Base-by-base conservation (phyloP, 805 yeast species). In the Metschnikowia orientalis region DNA sequence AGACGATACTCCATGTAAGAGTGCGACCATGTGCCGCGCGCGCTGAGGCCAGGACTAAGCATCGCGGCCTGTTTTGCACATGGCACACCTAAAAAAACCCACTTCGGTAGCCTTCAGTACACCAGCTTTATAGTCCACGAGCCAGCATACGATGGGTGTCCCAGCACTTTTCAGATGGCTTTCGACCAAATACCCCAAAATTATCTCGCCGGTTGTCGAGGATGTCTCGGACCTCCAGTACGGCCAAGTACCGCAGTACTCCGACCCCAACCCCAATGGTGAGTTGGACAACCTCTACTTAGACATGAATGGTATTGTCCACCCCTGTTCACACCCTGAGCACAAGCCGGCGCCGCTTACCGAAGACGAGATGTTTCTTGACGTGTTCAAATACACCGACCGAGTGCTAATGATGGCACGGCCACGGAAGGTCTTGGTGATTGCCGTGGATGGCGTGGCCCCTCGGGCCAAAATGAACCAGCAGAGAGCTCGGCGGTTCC, bases 281-380 rank as follows among this genome's bases (percentile, higher is more conserved):
- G 99, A 92, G 61, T 63, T 88, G 29, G 97, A 92, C 56, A 92
- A 92, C 54, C 60, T 92, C 31, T 92, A 92, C 54, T 67, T 92
- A 42, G 99, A 92, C 62, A 92, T 92, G 98, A 92, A 92, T 56
- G 98, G 97, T 67, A 92, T 92, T 53, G 98, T 92, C 4, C 99
- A 92, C 66, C 98, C 98, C 1, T 92, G 97, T 68, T 82, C 97
- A 2, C 99, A 92, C 58, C 99, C 99, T 1, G 98, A 90, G 53
- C 84, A 90, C 46, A 81, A 81, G 47, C 95, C 96, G 0, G 81
- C 98, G 0, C 99, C 99, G 8, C 94, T 80, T 47, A 88, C 90
- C 0, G 98, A 92, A 52, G 95, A 88, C 40, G 97, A 92, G 53
- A 92, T 92, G 98, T 79, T 92, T 67, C 59, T 89, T 37, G 97